Conservation (phyloP, 164 flowering plant genomes). For the Cinnamomum micranthum region DNA sequence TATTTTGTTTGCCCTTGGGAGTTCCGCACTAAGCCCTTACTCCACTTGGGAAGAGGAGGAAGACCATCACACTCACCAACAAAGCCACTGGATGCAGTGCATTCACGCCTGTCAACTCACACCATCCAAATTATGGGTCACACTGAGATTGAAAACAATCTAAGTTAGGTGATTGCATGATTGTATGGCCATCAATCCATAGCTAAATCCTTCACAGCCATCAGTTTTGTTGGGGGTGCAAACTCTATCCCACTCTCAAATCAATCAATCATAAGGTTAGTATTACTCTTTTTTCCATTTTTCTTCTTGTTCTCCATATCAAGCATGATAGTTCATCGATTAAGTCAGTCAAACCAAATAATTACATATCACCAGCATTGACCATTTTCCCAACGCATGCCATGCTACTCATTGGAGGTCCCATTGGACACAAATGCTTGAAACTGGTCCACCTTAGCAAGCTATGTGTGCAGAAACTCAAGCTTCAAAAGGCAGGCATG, state of each 20-base stretch:
- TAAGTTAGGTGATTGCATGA: too few species aligned
- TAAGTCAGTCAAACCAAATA: background rate
- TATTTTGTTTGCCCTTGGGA: too few species aligned
- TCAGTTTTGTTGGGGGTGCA: too few species aligned
- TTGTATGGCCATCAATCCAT: too few species aligned
- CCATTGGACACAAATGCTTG: background rate
- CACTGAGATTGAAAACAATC: too few species aligned
- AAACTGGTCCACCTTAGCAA: background rate
- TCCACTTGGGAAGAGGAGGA: too few species aligned
- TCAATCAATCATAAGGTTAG: background rate
- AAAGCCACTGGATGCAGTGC: too few species aligned
- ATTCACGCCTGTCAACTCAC: too few species aligned
- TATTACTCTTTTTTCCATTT: background rate
- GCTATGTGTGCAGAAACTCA: background rate
- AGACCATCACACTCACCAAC: too few species aligned
- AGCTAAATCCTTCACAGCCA: too few species aligned
- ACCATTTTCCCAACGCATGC: background rate
- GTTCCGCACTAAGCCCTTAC: too few species aligned
- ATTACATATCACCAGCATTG: background rate
- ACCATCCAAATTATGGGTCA: too few species aligned
- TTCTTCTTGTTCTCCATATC: background rate
- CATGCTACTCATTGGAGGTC: background rate
- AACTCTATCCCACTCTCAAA: background rate
- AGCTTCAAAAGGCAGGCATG: background rate
- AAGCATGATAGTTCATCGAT: background rate